A percentile compares a stretch with the other conserved stretches of the same genome.
These are phyloP conservation scores for Pichia deserticola DNA, from an alignment of 805 yeast species.

Conservation along the genomic window DNA sequence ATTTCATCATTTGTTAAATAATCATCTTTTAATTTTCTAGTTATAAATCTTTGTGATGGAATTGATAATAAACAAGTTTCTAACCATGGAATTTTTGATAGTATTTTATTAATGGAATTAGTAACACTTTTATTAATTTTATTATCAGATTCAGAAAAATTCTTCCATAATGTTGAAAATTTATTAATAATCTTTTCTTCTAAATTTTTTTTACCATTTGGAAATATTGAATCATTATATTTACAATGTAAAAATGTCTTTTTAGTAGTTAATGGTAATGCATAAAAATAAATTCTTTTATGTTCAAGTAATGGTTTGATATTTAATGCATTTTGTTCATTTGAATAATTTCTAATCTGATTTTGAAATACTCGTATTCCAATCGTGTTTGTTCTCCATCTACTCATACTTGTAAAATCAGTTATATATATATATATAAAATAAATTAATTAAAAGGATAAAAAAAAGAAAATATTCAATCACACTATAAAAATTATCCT, in stretches of 20 bases:
- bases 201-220: conserved; percentile 26
- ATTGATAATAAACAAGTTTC: conserved; percentile 70
- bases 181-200: conserved; percentile 38
- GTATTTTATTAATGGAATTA: conserved; percentile 38
- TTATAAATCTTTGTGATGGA: conserved; percentile 59
- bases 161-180: conserved; percentile 57
- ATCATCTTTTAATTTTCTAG: conserved; percentile 38
- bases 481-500: too few relatives aligned
- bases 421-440: too few relatives aligned
- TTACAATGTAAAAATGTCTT: conserved; percentile 65
- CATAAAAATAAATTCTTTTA: conserved; percentile 46
- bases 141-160: conserved; percentile 47
- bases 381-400: not conserved
- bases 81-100: conserved; percentile 68
- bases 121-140: conserved; percentile 56
- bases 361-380: not conserved
- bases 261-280: conserved; percentile 62
- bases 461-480: too few relatives aligned
- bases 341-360: not conserved
- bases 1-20: conserved; percentile 7
- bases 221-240: conserved; percentile 34
- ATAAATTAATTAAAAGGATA: too few relatives aligned
- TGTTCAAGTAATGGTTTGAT: not conserved
- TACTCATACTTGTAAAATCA: not conserved
- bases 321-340: too few relatives aligned